Percentiles rank a stretch among this genome's conserved stretches.
phyloP scores from a whole-genome alignment of 176 grass and related monocot species.

The Carex parvula region DNA sequence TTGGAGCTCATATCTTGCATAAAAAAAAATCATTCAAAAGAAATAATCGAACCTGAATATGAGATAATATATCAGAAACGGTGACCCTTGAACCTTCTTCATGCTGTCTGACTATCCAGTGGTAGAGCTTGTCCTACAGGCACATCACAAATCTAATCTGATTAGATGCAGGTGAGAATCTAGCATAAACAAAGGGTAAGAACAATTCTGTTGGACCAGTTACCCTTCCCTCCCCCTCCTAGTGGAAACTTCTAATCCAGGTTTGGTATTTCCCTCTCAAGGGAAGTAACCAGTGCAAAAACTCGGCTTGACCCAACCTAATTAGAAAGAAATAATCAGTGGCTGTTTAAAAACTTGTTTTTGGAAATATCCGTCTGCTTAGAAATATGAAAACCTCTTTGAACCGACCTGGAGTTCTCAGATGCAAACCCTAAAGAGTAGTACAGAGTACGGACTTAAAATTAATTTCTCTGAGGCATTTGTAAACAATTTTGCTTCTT shows the following conservation, averaged over 20 bases:
- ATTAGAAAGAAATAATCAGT: conserved; percentile 15
- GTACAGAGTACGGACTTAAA: neutral
- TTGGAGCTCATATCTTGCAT: neutral
- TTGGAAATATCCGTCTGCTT: neutral
- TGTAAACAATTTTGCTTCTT: neutral
- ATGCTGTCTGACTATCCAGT: conserved; percentile 88
- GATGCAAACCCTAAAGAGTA: neutral
- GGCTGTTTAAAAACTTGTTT: neutral
- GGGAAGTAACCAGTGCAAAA: neutral
- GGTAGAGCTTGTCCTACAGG: conserved; percentile 71
- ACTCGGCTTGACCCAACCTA: neutral
- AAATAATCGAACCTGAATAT: conserved; percentile 55
- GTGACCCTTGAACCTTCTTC: conserved; percentile 58
- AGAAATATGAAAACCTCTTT: neutral
- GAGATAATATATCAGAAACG: conserved; percentile 66
- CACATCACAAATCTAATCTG: neutral
- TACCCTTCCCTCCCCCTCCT: conserved; percentile 22
- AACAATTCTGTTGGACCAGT: neutral
- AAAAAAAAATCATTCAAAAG: neutral
- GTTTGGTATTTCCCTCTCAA: neutral
- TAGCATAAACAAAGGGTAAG: neutral
- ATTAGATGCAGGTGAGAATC: conserved; percentile 1
- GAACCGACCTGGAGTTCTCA: neutral
- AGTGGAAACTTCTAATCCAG: conserved; percentile 20
- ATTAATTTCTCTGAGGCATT: neutral